Conservation (phyloP, 2,329 filamentous ascomycete genomes). For the Aspergillus chevalieri region DNA sequence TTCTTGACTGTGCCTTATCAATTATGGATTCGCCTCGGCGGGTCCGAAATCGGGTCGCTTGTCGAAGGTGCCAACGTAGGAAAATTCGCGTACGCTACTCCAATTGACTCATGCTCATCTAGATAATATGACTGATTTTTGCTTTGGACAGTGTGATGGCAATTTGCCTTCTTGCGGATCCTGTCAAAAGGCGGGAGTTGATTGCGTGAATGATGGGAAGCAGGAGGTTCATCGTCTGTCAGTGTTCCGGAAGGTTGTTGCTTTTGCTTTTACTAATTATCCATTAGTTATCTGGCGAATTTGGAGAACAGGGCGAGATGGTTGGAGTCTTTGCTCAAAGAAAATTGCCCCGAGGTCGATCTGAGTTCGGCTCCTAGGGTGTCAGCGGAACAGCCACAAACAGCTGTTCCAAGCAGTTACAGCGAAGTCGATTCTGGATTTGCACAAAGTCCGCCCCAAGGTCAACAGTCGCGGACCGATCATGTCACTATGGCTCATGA, state of each 20-base stretch:
- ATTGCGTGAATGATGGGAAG: conserved; percentile 43
- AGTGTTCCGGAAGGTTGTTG: conserved; percentile 1
- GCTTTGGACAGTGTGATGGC: conserved; percentile 38
- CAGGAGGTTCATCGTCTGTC: conserved; percentile 41
- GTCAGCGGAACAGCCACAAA: neutral
- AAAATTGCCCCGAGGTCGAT: conserved; percentile 40
- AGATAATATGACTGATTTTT: conserved; percentile 1
- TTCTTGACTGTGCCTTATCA: neutral
- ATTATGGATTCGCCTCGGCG: neutral
- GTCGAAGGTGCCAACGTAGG: conserved; percentile 41
- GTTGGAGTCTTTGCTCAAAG: conserved; percentile 42
- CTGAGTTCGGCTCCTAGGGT: conserved; percentile 21
- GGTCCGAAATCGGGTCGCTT: conserved; percentile 24
- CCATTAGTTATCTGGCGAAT: conserved; percentile 28
- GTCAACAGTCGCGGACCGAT: neutral
- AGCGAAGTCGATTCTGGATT: conserved; percentile 1
- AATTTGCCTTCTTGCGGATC: conserved; percentile 38
- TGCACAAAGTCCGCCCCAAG: neutral
- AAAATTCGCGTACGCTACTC: conserved; percentile 42
- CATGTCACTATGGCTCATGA: neutral
- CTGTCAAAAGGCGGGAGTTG: conserved; percentile 38
- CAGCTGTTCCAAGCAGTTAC: conserved; percentile 1
- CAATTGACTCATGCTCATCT: neutral
- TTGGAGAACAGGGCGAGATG: conserved; percentile 41
- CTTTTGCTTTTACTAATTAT: conserved; percentile 3